Percentiles rank a stretch among this genome's conserved stretches.
Evolutionary conservation across 2,329 filamentous ascomycete genomes (phyloP).

Genomic region (Penicillium polonicum): DNA sequence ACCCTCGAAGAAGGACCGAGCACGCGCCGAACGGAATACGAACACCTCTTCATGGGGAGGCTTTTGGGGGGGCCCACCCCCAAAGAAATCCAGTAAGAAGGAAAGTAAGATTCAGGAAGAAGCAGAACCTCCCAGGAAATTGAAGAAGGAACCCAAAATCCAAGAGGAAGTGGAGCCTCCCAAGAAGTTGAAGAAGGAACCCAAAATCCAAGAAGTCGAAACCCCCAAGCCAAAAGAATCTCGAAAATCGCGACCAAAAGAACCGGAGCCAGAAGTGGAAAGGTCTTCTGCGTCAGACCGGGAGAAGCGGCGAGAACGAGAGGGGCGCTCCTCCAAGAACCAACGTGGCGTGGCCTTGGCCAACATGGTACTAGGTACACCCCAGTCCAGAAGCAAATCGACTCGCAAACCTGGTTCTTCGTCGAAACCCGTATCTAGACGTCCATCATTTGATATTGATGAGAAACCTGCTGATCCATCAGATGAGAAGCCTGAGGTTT

Average conservation of each 20-base stretch:
- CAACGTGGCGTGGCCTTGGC: slow-evolving; percentile 59
- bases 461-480: slow-evolving; percentile 62
- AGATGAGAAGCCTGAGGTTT: slow-evolving; percentile 64
- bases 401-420: slow-evolving; percentile 61
- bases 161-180: slow-evolving; percentile 41
- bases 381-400: slow-evolving; percentile 64
- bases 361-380: slow-evolving; percentile 65
- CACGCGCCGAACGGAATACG: slow-evolving; percentile 70
- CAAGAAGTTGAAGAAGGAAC: slow-evolving; percentile 53
- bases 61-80: slow-evolving; percentile 63
- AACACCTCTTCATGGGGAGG: slow-evolving; percentile 74
- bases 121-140: slow-evolving; percentile 43
- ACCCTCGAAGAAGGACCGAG: slow-evolving; percentile 68
- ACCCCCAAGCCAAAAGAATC: slow-evolving; percentile 33
- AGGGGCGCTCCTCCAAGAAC: slow-evolving; percentile 53
- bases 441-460: slow-evolving; percentile 65
- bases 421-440: slow-evolving; percentile 58
- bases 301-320: slow-evolving; percentile 51
- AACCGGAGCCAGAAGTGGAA: slow-evolving; percentile 56
- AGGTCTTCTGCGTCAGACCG: slow-evolving; percentile 75
- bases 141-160: slow-evolving; percentile 45
- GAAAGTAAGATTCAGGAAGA: slow-evolving; percentile 43
- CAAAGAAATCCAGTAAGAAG: slow-evolving; percentile 52
- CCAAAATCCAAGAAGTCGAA: slow-evolving; percentile 30
- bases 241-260: slow-evolving; percentile 57